phyloP scores from a whole-genome alignment of 2,329 filamentous ascomycete species.

The Fusarium begoniae region DNA sequence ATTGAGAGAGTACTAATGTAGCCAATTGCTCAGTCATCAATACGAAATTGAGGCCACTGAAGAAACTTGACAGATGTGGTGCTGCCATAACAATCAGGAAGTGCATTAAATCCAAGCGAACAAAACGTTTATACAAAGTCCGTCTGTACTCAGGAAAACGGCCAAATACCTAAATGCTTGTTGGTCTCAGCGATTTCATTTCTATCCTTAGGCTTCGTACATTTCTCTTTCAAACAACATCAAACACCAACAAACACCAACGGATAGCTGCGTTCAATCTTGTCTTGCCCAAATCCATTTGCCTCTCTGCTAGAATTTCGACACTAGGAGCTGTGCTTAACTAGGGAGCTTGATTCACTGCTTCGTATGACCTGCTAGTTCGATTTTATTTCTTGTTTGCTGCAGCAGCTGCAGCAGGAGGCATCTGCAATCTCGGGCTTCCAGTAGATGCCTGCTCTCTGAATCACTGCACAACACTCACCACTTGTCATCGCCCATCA shows the following conservation, averaged over 20 bases:
- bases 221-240: background rate
- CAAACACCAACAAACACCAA: background rate
- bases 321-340: background rate
- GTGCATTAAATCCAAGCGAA: background rate
- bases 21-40: background rate
- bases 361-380: background rate
- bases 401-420: background rate
- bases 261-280: slow-evolving; percentile 2
- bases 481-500: background rate
- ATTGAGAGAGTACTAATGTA: background rate
- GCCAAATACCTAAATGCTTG: background rate
- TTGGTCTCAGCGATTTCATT: background rate
- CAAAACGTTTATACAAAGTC: background rate
- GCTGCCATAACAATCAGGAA: background rate
- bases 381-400: background rate
- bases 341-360: background rate
- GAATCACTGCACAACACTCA: slow-evolving; percentile 18
- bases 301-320: background rate
- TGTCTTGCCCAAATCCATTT: background rate
- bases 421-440: background rate
- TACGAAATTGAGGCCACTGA: background rate
- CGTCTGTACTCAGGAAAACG: background rate
- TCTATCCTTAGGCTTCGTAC: background rate
- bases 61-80: background rate
- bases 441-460: background rate